Percentiles rank a stretch among this genome's conserved stretches.
Evolutionary conservation across 2,329 filamentous ascomycete genomes (phyloP).

Genomic region (Monilinia aucupariae): DNA sequence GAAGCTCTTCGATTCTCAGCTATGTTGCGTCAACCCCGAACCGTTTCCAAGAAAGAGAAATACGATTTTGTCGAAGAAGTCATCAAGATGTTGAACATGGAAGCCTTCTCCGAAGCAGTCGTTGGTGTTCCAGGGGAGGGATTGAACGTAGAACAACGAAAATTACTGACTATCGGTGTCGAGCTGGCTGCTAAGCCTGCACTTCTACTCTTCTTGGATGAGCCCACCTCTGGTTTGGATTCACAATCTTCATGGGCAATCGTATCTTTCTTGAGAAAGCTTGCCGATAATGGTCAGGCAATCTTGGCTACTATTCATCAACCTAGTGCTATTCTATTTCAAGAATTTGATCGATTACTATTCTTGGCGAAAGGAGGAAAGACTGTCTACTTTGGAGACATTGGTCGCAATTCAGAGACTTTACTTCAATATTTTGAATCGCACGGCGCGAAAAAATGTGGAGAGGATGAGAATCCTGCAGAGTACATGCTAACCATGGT

Average conservation of each 20-base stretch:
- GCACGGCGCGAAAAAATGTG: conserved; percentile 62
- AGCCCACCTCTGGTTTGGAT: conserved; percentile 91
- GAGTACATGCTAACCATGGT: conserved; percentile 51
- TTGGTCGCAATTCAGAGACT: conserved; percentile 46
- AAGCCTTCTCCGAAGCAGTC: conserved; percentile 83
- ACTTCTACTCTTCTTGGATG: conserved; percentile 85
- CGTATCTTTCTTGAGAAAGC: conserved; percentile 77
- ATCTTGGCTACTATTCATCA: conserved; percentile 95
- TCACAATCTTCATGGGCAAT: conserved; percentile 94
- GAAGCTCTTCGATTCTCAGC: conserved; percentile 82
- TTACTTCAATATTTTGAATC: conserved; percentile 64
- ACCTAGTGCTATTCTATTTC: conserved; percentile 87
- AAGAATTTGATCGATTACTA: conserved; percentile 77
- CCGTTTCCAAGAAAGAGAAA: conserved; percentile 70
- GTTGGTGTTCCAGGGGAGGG: conserved; percentile 89
- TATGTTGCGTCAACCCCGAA: conserved; percentile 74
- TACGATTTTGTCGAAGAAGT: conserved; percentile 84
- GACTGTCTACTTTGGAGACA: conserved; percentile 78
- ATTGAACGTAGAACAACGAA: conserved; percentile 65
- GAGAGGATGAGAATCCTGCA: conserved; percentile 67
- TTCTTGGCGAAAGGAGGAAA: conserved; percentile 72
- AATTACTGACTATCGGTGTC: conserved; percentile 89
- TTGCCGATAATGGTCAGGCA: conserved; percentile 83
- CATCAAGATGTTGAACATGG: conserved; percentile 86
- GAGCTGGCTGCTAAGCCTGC: conserved; percentile 90